Percentiles rank a stretch among this genome's conserved stretches.
Conservation (phyloP, 352 stramenopile species). For the Phytophthora palmivora region DNA sequence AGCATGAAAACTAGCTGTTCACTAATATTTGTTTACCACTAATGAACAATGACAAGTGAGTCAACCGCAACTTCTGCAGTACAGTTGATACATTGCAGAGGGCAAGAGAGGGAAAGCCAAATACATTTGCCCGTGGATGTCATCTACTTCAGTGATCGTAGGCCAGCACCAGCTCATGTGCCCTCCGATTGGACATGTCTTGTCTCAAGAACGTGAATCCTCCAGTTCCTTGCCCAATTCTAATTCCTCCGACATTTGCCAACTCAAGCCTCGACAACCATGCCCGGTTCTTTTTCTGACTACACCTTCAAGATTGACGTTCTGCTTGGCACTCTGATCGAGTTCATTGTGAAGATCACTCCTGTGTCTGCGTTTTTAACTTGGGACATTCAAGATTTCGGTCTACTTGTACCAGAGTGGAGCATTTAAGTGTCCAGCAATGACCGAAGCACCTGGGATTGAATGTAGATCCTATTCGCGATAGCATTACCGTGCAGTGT, state of each 20-base stretch:
- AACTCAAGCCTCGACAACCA: neutral
- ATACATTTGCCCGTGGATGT: neutral
- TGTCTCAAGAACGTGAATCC: neutral
- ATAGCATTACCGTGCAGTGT: no score
- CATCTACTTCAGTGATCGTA: conserved; percentile 1
- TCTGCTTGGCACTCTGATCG: conserved; percentile 10
- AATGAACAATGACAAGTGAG: no score
- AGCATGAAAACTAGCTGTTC: no score
- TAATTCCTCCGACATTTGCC: neutral
- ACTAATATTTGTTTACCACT: no score
- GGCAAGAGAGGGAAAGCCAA: neutral
- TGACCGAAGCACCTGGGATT: neutral
- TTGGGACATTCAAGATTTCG: conserved; percentile 20
- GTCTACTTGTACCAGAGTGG: conserved; percentile 28
- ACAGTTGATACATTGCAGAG: no score
- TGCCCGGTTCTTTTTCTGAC: neutral
- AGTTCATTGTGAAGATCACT: conserved; percentile 6
- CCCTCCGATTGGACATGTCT: conserved; percentile 6
- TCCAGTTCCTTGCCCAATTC: neutral
- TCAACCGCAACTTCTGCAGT: no score
- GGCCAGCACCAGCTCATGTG: neutral
- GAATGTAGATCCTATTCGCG: neutral
- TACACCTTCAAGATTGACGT: conserved; percentile 12
- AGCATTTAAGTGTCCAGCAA: conserved; percentile 1
- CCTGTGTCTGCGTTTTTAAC: conserved; percentile 7